A percentile compares a stretch with the other conserved stretches of the same genome.
Evolutionary conservation across 305 asterid species (phyloP).

Genomic region (Caryopteris hybrid): DNA sequence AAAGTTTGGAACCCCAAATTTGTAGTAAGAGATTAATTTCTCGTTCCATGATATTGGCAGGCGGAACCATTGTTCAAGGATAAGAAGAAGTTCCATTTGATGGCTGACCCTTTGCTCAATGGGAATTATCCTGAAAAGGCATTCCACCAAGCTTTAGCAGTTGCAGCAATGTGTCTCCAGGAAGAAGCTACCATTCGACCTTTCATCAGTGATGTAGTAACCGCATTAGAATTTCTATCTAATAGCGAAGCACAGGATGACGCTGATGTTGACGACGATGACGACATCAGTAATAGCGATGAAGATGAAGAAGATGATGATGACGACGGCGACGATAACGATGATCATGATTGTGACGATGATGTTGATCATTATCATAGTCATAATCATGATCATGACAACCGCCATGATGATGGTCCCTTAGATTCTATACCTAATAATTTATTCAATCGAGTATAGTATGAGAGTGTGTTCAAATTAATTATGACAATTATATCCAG

Average conservation of each 20-base stretch:
- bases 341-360: neutral
- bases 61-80: constrained; percentile 49
- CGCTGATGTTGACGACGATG: neutral
- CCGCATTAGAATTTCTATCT: constrained; percentile 37
- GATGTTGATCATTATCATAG: neutral
- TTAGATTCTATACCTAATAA: neutral
- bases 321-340: neutral
- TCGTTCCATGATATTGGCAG: constrained; percentile 10
- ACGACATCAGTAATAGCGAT: neutral
- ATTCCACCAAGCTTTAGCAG: constrained; percentile 42
- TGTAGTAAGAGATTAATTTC: neutral
- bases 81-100: constrained; percentile 42
- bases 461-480: too few species aligned
- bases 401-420: neutral
- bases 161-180: constrained; percentile 59
- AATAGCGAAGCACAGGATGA: neutral
- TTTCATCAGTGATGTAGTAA: constrained; percentile 38
- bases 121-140: constrained; percentile 42
- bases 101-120: constrained; percentile 45
- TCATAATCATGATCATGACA: neutral
- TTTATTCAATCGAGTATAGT: too few species aligned
- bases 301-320: neutral
- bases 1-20: too few species aligned
- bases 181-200: constrained; percentile 46
- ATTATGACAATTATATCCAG: neutral